phyloP scores from a whole-genome alignment of 208 protist species.

The Crithidia brevicula region DNA sequence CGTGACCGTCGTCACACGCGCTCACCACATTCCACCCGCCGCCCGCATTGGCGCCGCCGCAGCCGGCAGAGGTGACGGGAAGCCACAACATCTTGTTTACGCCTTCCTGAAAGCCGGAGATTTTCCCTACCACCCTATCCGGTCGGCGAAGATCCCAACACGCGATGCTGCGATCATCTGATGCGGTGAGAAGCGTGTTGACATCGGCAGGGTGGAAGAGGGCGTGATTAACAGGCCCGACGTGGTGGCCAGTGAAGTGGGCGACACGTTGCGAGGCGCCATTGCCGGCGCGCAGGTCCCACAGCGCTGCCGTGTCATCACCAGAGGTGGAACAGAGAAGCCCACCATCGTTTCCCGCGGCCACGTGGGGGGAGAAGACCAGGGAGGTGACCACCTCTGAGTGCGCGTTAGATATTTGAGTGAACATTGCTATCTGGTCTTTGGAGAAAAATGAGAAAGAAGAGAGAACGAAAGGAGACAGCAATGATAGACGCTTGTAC shows the following conservation, averaged over 20 bases:
- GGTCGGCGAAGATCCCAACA: slow-evolving; percentile 72
- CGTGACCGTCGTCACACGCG: slow-evolving; percentile 83
- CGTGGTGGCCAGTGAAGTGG: slow-evolving; percentile 49
- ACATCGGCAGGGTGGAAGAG: slow-evolving; percentile 56
- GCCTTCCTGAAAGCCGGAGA: slow-evolving; percentile 73
- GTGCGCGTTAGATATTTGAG: slow-evolving; percentile 61
- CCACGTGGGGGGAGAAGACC: slow-evolving; percentile 58
- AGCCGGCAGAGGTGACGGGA: slow-evolving; percentile 20
- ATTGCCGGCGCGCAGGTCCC: slow-evolving; percentile 52
- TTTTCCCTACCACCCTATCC: slow-evolving; percentile 37
- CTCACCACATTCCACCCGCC: slow-evolving; percentile 46
- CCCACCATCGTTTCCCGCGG: slow-evolving; percentile 16
- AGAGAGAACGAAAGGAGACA: too few relatives aligned
- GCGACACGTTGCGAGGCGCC: slow-evolving; percentile 20
- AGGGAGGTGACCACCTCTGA: slow-evolving; percentile 80
- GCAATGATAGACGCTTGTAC: too few relatives aligned
- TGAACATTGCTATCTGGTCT: slow-evolving; percentile 53
- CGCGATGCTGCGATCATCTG: slow-evolving; percentile 77
- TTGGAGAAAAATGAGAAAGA: too few relatives aligned
- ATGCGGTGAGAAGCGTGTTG: slow-evolving; percentile 60
- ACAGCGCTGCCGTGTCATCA: slow-evolving; percentile 84
- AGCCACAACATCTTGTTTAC: slow-evolving; percentile 84
- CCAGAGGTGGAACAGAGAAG: slow-evolving; percentile 80
- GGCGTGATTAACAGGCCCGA: slow-evolving; percentile 77
- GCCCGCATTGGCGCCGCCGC: background rate